Base-by-base conservation (phyloP, 2,329 filamentous ascomycete species). In the Botrytis hyacinthi region DNA sequence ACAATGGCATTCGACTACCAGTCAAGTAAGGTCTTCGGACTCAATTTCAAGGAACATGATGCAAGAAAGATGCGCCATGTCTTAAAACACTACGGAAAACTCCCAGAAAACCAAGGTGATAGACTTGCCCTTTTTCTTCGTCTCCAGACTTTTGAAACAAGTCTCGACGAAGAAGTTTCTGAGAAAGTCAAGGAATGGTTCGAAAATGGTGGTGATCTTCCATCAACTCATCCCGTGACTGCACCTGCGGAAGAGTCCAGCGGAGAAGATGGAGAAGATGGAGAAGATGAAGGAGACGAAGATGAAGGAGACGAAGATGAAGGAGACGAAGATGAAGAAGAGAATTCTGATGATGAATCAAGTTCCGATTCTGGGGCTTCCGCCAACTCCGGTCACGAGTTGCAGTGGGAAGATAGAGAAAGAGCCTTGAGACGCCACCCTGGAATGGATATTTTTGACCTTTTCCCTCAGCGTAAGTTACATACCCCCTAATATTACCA, bases 41-140 rank as follows among this genome's bases (percentile, higher is more conserved):
- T 78, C n/a, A 73, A 35, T 22, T 77, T 76, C 63, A 72, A 74
- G 14, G 61, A 79, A 37, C 77, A 79, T 51, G 75, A 79, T 65
- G 74, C 61, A 18, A 57, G 76, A 8, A 72, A 72, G 3, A 79
- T 79, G 74, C 74, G 76, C 51, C 74, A 78, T 71, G 67, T 78
- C n/a, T 60, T 79, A 10, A 73, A 75, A 22, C 42, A 72, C 14
- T 77, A 77, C 46, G 46, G 61, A 3, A 18, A 54, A 16, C 62
- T 78, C 4, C 77, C 78, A 8, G 59, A 44, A 0, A 74, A 71
- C 3, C 71, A 73, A 10, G 54, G 63, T 9, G 70, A 74, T 62
- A 72, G 76, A 35, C 32, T 65, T 32, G 66, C 71, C 16, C 60
- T 79, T 0, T 79, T 74, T 40, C 44, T 73, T 20, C 70, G 61